A percentile compares a stretch with the other conserved stretches of the same genome.
Conservation (phyloP, 2,329 filamentous ascomycete genomes). For the Hypoxylon sp. region DNA sequence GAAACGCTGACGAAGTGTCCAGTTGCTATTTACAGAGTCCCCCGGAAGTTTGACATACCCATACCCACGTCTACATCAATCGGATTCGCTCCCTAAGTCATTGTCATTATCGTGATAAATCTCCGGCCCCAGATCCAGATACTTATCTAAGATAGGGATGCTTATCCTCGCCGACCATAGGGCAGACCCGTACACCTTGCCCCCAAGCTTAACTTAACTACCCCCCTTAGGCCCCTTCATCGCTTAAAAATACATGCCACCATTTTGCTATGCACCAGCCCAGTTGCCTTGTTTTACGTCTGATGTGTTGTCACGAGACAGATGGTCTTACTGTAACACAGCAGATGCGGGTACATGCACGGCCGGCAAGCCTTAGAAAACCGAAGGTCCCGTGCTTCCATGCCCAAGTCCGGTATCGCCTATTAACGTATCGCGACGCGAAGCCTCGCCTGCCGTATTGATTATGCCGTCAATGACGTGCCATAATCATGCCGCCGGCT, state of each 20-base stretch:
- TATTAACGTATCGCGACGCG: not conserved
- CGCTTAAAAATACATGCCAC: not conserved
- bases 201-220: constrained; percentile 33
- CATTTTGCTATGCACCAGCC: not conserved
- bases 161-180: constrained; percentile 13
- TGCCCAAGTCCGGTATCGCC: constrained; percentile 9
- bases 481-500: constrained; percentile 1
- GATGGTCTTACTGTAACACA: constrained; percentile 22
- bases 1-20: constrained; percentile 34
- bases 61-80: constrained; percentile 19
- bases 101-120: constrained; percentile 24
- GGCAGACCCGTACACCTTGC: constrained; percentile 40
- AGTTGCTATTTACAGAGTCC: constrained; percentile 38
- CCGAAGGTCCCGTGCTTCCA: constrained; percentile 4
- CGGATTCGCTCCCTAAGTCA: constrained; percentile 25
- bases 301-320: constrained; percentile 11
- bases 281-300: constrained; percentile 3
- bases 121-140: constrained; percentile 30
- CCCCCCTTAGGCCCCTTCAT: constrained; percentile 17
- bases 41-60: constrained; percentile 22
- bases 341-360: constrained; percentile 3
- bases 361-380: not conserved
- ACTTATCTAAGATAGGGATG: constrained; percentile 2
- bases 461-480: constrained; percentile 6
- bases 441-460: not conserved